Base-by-base conservation (phyloP, 1,139 yeast species). In the Protomyces arabidopsidicola region DNA sequence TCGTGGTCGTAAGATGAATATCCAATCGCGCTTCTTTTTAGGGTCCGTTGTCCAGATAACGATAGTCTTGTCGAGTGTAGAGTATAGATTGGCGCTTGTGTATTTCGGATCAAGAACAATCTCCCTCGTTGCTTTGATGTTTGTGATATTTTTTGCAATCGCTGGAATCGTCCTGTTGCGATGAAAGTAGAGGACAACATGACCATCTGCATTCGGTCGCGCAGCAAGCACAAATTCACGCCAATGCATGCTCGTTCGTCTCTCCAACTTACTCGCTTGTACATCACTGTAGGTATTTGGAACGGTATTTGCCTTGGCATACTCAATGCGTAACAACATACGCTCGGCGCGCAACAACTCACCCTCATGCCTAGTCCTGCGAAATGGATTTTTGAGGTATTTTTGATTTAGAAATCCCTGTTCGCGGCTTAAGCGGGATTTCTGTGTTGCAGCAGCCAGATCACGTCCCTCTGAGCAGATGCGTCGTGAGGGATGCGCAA, bases 231-330 rank as follows among this genome's bases (percentile, higher is more conserved):
- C 75, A 71, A 83, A 87, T 71, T 90, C 96, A 66, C 81, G 82
- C 93, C 96, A 89, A 55, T 89, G 76, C 65, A 87, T 90, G n/a
- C 78, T 68, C 1, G 87, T 78, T 58, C 85, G 74, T 0, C 88
- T 77, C 63, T 82, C 84, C 48, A 79, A 76, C 1, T 81, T 36
- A 20, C 36, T 24, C 3, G 58, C 76, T 63, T 81, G 86, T 16
- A 75, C 75, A 65, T 84, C 88, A 24, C 77, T 76, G 63, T 76
- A 76, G 5, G 72, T 71, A 2, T 68, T 57, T 14, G 76, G 75
- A 8, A 74, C 70, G 16, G 70, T 68, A 14, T 69, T 69, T 4
- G 68, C 70, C n/a, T 69, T 73, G 31, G 75, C 74, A 55, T 68
- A 71, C 72, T 81, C 85, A 16, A 86, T 81, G 74, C 85, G 72